Evolutionary conservation across 2,329 filamentous ascomycete species (phyloP), one percentile per base, ranked within the genome.

Genomic region (Neurospora sp.): DNA sequence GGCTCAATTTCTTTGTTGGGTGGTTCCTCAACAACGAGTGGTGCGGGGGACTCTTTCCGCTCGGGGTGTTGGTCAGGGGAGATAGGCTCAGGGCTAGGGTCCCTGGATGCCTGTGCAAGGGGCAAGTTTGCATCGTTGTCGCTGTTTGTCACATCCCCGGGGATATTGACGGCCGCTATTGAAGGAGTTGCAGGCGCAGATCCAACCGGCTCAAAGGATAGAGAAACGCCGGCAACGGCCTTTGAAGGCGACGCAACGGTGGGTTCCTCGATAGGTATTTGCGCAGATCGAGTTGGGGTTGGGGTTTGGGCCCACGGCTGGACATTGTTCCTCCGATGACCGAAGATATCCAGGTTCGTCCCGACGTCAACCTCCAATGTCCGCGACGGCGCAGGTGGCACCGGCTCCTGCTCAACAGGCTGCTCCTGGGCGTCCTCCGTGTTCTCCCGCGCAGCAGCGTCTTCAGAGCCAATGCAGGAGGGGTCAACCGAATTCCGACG

Each of bases 341-440:
- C 77, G 66, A 80, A 80, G 2, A 80, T 80, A 70, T 80, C 78
- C 1, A 78, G 73, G 39, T 78, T 79, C 4, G 72, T 74, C 36
- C 77, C 77, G 15, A 77, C 76, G 58, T 80, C 79, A 17, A 80
- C 75, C 36, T 74, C 67, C 73, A 40, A 77, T 70, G 36, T 75
- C 72, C 17, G 70, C 66, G n/a, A 58, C 39, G 4, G 70, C 58
- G 15, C 67, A 46, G 3, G 46, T 17, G 3, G 6, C 23, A 42
- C 33, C 33, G 19, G 43, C 17, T 13, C 11, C 33, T 67, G 19
- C 62, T 68, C 40, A 19, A 10, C 46, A 6, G 38, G 23, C 23
- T 68, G 52, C 42, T 70, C 40, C 66, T 23, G 15, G 39, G 39
- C 39, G 33, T 38, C 68, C 19, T 23, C 33, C 36, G 19, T 11